Base-by-base conservation (phyloP, 2,329 filamentous ascomycete species). In the Aspergillus candidus region DNA sequence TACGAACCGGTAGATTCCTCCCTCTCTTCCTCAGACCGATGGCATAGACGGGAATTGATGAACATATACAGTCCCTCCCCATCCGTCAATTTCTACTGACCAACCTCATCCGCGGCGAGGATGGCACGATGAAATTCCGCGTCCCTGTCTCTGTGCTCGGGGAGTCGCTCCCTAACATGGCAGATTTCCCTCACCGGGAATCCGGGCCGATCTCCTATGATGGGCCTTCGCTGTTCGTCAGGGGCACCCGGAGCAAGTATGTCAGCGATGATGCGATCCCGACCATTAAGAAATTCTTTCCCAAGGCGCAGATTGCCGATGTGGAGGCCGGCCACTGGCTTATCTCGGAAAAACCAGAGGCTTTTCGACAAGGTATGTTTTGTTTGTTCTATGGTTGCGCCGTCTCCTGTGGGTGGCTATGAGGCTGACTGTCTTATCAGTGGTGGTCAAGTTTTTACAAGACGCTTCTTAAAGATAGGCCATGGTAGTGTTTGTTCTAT, bases 11-110 rank as follows among this genome's bases (percentile, higher is more conserved):
- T 82, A 59, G 6, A n/a, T 33, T n/a, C 11, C 4, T 15, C 4
- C 13, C 34, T n/a, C 18, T 27, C n/a, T 34, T 31, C 15, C 17
- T 13, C 14, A 5, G 36, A 10, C 33, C 14, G 6, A 35, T 13
- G 35, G 13, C 12, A 13, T 13, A 17, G 14, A 11, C 13, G 11
- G 15, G 11, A 12, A 30, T 30, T 40, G 38, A 43, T 13, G 11
- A 30, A 15, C 13, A 40, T 32, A 8, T 52, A 32, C 41, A 82
- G 73, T 80, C 83, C 11, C 66, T 94, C 4, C 72, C 82, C 0
- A 84, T 98, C 53, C 83, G 93, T 2, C 90, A 96, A 61, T 98
- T 97, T 65, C 77, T 98, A 12, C 78, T 98, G 1, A 88, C 86
- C 10, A 98, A 97, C 62, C 73, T 97, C 32, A 68, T 84, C 53